Base-by-base conservation (phyloP, 2,329 filamentous ascomycete species). In the Allantophomopsis lycopodina region DNA sequence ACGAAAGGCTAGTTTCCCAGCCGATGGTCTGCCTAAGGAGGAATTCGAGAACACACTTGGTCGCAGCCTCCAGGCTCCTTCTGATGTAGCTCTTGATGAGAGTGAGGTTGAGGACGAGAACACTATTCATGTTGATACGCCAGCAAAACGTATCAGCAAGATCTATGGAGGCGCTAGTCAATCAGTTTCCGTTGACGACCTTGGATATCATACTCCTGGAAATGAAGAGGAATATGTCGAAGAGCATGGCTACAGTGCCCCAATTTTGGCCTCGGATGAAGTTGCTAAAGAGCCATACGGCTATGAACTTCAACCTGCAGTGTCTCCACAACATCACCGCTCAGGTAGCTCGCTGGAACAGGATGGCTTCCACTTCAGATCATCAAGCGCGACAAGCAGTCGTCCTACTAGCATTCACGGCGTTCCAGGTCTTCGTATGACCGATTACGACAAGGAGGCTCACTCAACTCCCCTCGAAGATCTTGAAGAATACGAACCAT, bases 401-500 rank as follows among this genome's bases (percentile, higher is more conserved):
- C 65, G 66, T 43, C 74, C 79, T 8, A 60, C 66, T 23, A 82
- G 74, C 55, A 63, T 78, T 32, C 76, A 79, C 54, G 75, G 70
- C 46, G 66, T 69, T 6, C 64, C 69, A 13, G 62, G 63, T 40
- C 32, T 47, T 21, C 36, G 18, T 16, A 43, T 39, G 23, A 32
- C 41, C 20, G 43, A 17, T 37, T 40, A 31, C 42, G 47, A 53
- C 71, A 36, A 59, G 64, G 39, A 79, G 58, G 56, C 79, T 58
- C 62, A 63, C 53, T 61, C 75, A 34, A 87, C 81, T 3, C 84
- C 83, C 5, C 64, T 94, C 7, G 86, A 93, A 50, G 82, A 94
- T 52, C 83, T 94, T 5, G 81, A 88, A 51, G 88, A 96, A 57
- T 96, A 96, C 53, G 89, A 96, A 57, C 91, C 91, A 2, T 65